Evolutionary conservation across 352 stramenopile genomes (phyloP).

Genomic region (Globisporangium irregulare): DNA sequence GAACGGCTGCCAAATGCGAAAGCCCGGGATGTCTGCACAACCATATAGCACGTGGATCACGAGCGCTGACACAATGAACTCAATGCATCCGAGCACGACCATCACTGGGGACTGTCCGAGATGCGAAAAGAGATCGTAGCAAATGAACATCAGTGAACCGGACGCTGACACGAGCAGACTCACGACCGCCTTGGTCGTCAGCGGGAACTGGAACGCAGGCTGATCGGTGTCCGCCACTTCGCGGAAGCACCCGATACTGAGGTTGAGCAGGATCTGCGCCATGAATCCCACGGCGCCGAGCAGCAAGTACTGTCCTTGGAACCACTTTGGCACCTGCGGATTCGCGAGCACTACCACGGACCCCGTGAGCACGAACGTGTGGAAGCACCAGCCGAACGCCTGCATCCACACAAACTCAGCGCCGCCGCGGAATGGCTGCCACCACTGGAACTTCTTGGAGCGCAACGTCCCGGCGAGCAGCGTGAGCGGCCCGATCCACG

Average conservation of each 20-base stretch:
- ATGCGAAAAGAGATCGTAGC: conserved; percentile 36
- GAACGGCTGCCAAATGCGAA: conserved; percentile 53
- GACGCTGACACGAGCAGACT: conserved; percentile 48
- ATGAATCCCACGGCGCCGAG: conserved; percentile 48
- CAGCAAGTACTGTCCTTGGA: conserved; percentile 55
- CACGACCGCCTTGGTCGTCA: conserved; percentile 48
- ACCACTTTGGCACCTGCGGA: conserved; percentile 32
- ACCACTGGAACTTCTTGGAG: conserved; percentile 48
- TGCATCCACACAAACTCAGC: conserved; percentile 66
- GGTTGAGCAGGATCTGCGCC: conserved; percentile 53
- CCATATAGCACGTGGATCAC: conserved; percentile 57
- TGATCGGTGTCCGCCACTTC: conserved; percentile 17
- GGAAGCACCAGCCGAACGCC: conserved; percentile 53
- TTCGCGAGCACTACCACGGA: conserved; percentile 47
- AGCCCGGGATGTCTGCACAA: conserved; percentile 43
- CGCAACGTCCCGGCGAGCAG: conserved; percentile 45
- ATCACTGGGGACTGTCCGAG: conserved; percentile 32
- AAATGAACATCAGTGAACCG: conserved; percentile 38
- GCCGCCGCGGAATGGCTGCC: conserved; percentile 55
- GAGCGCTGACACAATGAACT: conserved; percentile 41
- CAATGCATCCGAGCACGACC: conserved; percentile 27
- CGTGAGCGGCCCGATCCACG: conserved; percentile 57
- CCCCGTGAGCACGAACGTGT: conserved; percentile 42
- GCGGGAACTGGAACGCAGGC: conserved; percentile 21
- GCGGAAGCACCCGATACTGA: conserved; percentile 49